Evolutionary conservation across 1,284 basidiomycete species (phyloP), one percentile per base, ranked within the genome.

Genomic region (Austroboletus niveus): DNA sequence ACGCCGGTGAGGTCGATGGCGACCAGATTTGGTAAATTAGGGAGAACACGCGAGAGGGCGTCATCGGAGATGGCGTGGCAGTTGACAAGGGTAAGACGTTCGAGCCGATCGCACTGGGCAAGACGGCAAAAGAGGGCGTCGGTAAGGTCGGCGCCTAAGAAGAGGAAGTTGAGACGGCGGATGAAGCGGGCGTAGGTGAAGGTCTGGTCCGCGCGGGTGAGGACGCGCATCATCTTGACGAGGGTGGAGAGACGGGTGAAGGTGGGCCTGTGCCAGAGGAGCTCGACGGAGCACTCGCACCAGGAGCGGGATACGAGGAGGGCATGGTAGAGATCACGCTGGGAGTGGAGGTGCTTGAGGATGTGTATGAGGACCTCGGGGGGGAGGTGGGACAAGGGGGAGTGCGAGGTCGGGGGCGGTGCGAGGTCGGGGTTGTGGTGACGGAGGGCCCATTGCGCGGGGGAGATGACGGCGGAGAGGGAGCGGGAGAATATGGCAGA

Each of bases 311-410:
- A 94, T 32, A 98, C 95, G 50, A 89, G 82, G 52, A 97, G 78
- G 45, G 84, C 80, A 55, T 79, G 77, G 58, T 89, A 83, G 39
- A 97, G 78, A 71, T 96, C 91, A 49, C 79, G 77, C 22, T 85
- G 75, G 0, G 81, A 78, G 53, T 89, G 82, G 11, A 99, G 77
- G 59, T 94, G 85, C 54, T 88, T 89, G 60, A 99, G 81, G 61
- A 98, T 89, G 73, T 98, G 86, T n/a, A 94, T 88, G 58, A 98
- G 82, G 41, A 98, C 84, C 70, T 98, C 95, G 48, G 92, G 87
- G 3, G 94, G 95, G 8, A 98, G 75, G 42, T 75, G 71, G 6
- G 80, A 74, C 69, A 79, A 80, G 60, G 73, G 82, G 53, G 78
- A 77, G 60, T 63, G 55, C 40, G 54, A 63, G 64, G 59, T 31